phyloP scores from a whole-genome alignment of 345 rosid species.

The Eucalyptus dawsonii region DNA sequence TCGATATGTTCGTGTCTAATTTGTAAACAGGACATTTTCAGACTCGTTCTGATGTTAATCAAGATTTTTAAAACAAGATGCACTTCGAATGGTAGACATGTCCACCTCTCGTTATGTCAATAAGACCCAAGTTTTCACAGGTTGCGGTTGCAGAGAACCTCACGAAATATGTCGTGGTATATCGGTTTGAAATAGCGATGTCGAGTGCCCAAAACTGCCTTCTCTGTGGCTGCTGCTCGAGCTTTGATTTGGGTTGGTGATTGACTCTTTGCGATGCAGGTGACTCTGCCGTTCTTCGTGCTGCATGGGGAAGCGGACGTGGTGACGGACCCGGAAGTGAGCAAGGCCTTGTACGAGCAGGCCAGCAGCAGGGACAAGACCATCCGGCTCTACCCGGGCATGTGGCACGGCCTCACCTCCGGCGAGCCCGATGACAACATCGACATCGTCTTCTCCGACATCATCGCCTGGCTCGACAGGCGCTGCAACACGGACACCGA shows the following conservation, averaged over 20 bases:
- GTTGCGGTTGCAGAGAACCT: background rate
- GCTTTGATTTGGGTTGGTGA: background rate
- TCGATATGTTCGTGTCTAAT: background rate
- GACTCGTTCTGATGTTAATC: background rate
- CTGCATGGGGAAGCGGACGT: constrained; percentile 92
- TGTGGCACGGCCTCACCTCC: constrained; percentile 88
- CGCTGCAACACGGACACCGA: constrained; percentile 6
- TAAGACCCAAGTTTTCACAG: background rate
- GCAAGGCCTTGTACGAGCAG: constrained; percentile 69
- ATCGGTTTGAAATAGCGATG: background rate
- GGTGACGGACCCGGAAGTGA: constrained; percentile 92
- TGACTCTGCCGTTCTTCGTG: constrained; percentile 67
- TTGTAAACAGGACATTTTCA: background rate
- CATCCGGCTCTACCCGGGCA: constrained; percentile 67
- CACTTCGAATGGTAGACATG: background rate
- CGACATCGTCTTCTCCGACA: constrained; percentile 59
- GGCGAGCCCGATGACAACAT: constrained; percentile 83
- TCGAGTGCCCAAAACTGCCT: background rate
- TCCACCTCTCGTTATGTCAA: background rate
- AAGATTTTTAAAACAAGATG: background rate
- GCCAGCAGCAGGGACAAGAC: constrained; percentile 79
- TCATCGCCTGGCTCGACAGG: constrained; percentile 59
- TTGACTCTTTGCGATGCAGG: constrained; percentile 19
- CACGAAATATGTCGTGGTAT: background rate
- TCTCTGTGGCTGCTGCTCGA: background rate